A percentile compares a stretch with the other conserved stretches of the same genome.
Evolutionary conservation across 2,329 filamentous ascomycete genomes (phyloP).

Genomic region (Fusarium fujikuroi): DNA sequence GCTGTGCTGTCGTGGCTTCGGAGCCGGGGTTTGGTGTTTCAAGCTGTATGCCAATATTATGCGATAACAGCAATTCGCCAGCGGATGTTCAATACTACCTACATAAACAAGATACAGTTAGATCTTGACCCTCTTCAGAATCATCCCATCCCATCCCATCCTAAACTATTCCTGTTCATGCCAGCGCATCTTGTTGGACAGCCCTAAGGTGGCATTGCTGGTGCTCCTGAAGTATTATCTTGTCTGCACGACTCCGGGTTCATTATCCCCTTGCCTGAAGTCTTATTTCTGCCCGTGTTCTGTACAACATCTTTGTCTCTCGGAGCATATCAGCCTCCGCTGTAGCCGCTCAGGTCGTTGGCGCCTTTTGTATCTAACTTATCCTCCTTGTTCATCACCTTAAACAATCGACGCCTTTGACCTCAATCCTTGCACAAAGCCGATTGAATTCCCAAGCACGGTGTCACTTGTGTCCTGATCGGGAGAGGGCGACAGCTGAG

Average conservation of each 20-base stretch:
- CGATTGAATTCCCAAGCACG: constrained; percentile 26
- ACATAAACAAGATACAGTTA: constrained; percentile 15
- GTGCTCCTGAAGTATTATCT: constrained; percentile 3
- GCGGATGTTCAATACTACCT: neutral
- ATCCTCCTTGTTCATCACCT: neutral
- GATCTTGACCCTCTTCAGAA: constrained; percentile 9
- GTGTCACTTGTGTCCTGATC: constrained; percentile 22
- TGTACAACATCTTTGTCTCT: constrained; percentile 7
- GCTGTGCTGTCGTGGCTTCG: constrained; percentile 35
- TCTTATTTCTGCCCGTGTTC: neutral
- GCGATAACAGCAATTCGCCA: constrained; percentile 8
- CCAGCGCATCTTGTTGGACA: constrained; percentile 32
- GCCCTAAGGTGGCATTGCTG: constrained; percentile 15
- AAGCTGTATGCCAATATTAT: constrained; percentile 28
- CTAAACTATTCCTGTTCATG: constrained; percentile 15
- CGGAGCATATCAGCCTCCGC: constrained; percentile 1
- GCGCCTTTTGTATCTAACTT: neutral
- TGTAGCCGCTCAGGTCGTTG: constrained; percentile 6
- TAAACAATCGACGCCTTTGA: constrained; percentile 27
- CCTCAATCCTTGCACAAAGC: constrained; percentile 27
- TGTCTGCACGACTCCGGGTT: constrained; percentile 21
- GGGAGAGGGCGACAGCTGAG: constrained; percentile 12
- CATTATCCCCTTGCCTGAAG: neutral
- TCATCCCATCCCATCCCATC: constrained; percentile 23
- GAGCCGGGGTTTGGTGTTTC: constrained; percentile 36